Percentiles rank a stretch among this genome's conserved stretches.
These are phyloP conservation scores for Aspergillus sclerotiicarbonarius DNA, from an alignment of 495 filamentous ascomycete species.

Conservation along the genomic window DNA sequence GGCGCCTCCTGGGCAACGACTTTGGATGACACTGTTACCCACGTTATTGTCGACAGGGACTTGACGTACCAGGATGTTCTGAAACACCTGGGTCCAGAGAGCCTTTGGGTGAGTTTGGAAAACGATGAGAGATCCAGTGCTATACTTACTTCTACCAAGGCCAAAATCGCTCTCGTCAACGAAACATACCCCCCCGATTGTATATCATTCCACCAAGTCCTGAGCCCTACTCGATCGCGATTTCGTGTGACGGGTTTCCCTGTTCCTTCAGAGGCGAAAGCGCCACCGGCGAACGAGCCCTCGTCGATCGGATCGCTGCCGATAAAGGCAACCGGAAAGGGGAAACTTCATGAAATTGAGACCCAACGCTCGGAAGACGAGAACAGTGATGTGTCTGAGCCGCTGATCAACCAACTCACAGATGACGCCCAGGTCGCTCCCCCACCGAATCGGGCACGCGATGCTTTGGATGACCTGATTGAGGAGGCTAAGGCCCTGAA, in stretches of 20 bases:
- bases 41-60: slow-evolving; percentile 76
- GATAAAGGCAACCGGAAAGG: slow-evolving; percentile 28
- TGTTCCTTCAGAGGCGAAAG: slow-evolving; percentile 4
- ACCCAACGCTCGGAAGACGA: slow-evolving; percentile 13
- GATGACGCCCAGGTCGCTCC: neutral
- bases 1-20: slow-evolving; percentile 65
- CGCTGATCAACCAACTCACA: neutral
- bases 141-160: slow-evolving; percentile 38
- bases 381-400: neutral
- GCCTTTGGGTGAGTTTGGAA: slow-evolving; percentile 43
- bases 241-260: slow-evolving; percentile 57
- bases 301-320: slow-evolving; percentile 18
- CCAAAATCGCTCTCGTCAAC: slow-evolving; percentile 61
- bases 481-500: slow-evolving; percentile 51
- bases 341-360: slow-evolving; percentile 17
- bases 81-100: slow-evolving; percentile 50
- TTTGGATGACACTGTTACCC: slow-evolving; percentile 57
- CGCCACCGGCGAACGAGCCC: slow-evolving; percentile 2
- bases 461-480: slow-evolving; percentile 59
- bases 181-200: slow-evolving; percentile 81
- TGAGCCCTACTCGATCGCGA: slow-evolving; percentile 55
- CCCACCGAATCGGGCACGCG: slow-evolving; percentile 25
- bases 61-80: slow-evolving; percentile 67
- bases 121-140: slow-evolving; percentile 12
- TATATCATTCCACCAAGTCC: slow-evolving; percentile 55